Base-by-base conservation (phyloP, 371 early-diverging fungal species). In the Mortierella polycephala region DNA sequence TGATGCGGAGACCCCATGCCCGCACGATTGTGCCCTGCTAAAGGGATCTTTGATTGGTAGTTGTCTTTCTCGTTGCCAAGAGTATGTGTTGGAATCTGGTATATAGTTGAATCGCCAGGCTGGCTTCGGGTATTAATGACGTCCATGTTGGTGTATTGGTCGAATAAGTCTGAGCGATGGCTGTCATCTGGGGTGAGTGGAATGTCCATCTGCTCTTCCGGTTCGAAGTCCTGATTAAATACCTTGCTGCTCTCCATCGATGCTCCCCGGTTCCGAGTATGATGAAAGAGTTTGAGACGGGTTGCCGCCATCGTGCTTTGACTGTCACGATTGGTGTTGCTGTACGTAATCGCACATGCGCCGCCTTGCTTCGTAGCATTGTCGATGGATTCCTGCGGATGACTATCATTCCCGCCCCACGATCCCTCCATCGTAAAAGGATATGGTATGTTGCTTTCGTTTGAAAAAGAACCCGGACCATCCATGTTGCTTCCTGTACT, bases 211-310 rank as follows among this genome's bases (percentile, higher is more conserved):
- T 20, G 30, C 7, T 67, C 62, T 0, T 69, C 79, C 18, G 20
- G 52, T 1, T 65, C 63, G 41, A 68, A 79, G n/a, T 79, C 79
- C 30, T 66, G 69, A 44, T 63, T 79, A 13, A 73, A 69, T 39
- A 69, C 53, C n/a, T 68, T 64, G 47, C 54, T 72, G 60, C 79
- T 79, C 49, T 73, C 73, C 58, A 51, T 66, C 18, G 79, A 72
- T 16, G 66, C 13, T 8, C 69, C 79, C 13, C 79, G 64, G 41
- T 56, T 66, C 51, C 69, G 45, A 21, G 54, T 60, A 6, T 60
- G 73, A 50, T 72, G 73, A 23, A 66, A 42, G 4, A 58, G 51
- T 39, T 72, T 40, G n/a, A 61, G 62, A 23, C 57, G 57, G 50
- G 30, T 30, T 1, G 30, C 4, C 30, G 30, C 30, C 4, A 4